Conservation (phyloP, 2,329 filamentous ascomycete genomes). For the Trichoderma cornu-damae region DNA sequence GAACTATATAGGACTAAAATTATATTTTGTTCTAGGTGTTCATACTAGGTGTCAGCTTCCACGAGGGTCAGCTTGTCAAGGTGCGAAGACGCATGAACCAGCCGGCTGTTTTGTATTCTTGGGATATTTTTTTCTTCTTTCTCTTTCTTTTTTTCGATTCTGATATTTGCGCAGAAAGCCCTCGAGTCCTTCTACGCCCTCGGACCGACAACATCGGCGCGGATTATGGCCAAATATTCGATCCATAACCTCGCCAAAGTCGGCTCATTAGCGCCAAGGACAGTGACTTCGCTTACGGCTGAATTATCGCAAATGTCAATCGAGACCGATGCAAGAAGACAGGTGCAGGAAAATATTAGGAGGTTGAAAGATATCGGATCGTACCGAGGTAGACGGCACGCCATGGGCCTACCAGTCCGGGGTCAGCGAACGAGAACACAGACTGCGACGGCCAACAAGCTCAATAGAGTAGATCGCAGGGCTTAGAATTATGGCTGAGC, state of each 20-base stretch:
- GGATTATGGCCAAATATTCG: conserved; percentile 80
- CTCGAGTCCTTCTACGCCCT: conserved; percentile 85
- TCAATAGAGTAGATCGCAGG: conserved; percentile 52
- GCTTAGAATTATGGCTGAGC: conserved; percentile 20
- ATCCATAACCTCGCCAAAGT: conserved; percentile 81
- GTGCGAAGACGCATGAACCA: conserved; percentile 43
- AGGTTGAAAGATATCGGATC: conserved; percentile 85
- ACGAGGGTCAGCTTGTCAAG: conserved; percentile 76
- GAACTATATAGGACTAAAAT: not conserved
- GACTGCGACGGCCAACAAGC: conserved; percentile 54
- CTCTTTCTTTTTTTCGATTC: not conserved
- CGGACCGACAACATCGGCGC: conserved; percentile 61
- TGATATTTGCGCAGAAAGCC: conserved; percentile 48
- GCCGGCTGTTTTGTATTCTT: too few species aligned
- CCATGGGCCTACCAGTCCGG: conserved; percentile 84
- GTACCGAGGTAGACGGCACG: conserved; percentile 84
- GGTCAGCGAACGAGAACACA: conserved; percentile 84
- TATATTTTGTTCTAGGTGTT: conserved; percentile 60
- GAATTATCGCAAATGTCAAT: conserved; percentile 90
- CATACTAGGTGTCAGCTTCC: conserved; percentile 81
- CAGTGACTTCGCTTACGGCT: conserved; percentile 74
- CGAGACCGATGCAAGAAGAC: conserved; percentile 76
- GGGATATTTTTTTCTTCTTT: too few species aligned
- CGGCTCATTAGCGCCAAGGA: conserved; percentile 67
- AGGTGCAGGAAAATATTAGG: conserved; percentile 78